Evolutionary conservation across 139 green algal genomes (phyloP).

Genomic region (Coelastrella sp.): DNA sequence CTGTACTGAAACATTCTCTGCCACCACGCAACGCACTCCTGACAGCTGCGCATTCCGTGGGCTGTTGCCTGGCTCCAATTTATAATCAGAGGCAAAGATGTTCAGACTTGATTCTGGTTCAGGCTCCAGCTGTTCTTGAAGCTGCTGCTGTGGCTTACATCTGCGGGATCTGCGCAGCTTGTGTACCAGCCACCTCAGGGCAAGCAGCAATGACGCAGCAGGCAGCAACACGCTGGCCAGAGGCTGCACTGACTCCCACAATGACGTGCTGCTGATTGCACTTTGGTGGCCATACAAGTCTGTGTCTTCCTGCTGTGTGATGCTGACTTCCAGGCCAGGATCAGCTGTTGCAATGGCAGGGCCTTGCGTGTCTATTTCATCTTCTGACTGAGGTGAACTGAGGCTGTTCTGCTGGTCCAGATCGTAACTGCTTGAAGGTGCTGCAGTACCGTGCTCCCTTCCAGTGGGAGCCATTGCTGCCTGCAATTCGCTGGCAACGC

Average conservation of each 20-base stretch:
- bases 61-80: too few relatives aligned
- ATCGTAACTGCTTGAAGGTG: not conserved
- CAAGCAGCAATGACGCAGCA: not conserved
- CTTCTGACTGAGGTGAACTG: conserved; percentile 19
- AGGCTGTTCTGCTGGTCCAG: not conserved
- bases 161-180: conserved; percentile 6
- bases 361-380: conserved; percentile 29
- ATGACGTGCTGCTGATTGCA: conserved; percentile 13
- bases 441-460: not conserved
- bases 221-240: not conserved
- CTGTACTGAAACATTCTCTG: too few relatives aligned
- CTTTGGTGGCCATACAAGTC: too few relatives aligned
- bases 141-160: conserved; percentile 30
- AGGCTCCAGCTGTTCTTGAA: too few relatives aligned
- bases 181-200: not conserved
- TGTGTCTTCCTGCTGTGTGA: conserved; percentile 4
- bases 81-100: too few relatives aligned
- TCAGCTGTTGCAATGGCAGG: not conserved
- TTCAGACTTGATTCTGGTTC: too few relatives aligned
- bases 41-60: too few relatives aligned
- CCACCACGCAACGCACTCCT: too few relatives aligned
- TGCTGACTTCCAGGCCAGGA: not conserved
- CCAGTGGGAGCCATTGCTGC: not conserved
- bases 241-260: not conserved
- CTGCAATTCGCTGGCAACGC: not conserved